phyloP scores from a whole-genome alignment of 208 protist species.

The Jaenimonas drosophilae region DNA sequence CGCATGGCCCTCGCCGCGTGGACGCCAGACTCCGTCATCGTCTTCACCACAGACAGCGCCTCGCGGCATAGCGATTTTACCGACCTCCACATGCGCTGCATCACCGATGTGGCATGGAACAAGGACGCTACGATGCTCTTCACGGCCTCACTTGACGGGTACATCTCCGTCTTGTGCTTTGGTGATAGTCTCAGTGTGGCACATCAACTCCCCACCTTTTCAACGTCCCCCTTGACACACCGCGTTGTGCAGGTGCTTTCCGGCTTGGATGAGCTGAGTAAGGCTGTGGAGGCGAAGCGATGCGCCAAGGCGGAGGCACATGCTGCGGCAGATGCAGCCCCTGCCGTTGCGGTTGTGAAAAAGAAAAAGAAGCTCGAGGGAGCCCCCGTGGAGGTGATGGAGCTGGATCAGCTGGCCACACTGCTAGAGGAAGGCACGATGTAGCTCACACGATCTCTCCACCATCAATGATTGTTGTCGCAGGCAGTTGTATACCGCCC shows the following conservation, averaged over 20 bases:
- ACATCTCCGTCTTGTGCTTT: conserved; percentile 69
- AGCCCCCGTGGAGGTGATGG: background rate
- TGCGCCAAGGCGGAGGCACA: conserved; percentile 1
- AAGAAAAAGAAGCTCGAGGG: conserved; percentile 65
- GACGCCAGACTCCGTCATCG: conserved; percentile 74
- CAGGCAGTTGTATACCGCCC: too few relatives aligned
- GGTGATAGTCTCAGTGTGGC: conserved; percentile 31
- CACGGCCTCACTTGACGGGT: conserved; percentile 75
- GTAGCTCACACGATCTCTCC: background rate
- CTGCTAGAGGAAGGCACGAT: background rate
- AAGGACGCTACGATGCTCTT: conserved; percentile 41
- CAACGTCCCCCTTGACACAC: conserved; percentile 24
- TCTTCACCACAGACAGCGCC: conserved; percentile 77
- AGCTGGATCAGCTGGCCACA: conserved; percentile 6
- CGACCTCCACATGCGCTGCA: conserved; percentile 83
- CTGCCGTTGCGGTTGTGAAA: conserved; percentile 33
- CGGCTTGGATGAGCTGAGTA: conserved; percentile 13
- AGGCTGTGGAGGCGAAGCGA: conserved; percentile 13
- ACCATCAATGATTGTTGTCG: too few relatives aligned
- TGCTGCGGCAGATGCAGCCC: background rate
- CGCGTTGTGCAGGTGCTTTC: conserved; percentile 22
- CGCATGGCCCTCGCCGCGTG: conserved; percentile 79
- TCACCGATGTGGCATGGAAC: conserved; percentile 81
- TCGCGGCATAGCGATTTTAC: conserved; percentile 82
- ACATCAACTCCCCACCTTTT: conserved; percentile 55